phyloP scores from a whole-genome alignment of 1,139 yeast genomes.

The Candida mesenterica region DNA sequence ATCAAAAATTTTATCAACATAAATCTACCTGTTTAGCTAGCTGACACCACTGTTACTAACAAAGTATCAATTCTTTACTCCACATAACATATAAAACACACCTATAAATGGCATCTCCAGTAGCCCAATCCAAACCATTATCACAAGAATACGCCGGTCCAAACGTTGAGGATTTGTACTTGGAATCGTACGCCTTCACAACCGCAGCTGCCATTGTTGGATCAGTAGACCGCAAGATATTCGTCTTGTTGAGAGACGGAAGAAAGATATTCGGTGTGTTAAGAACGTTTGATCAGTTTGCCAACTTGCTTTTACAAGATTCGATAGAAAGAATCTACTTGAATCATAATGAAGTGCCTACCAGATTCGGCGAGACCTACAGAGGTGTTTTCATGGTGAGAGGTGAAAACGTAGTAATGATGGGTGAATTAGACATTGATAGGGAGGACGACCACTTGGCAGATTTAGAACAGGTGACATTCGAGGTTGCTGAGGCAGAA shows the following conservation, averaged over 20 bases:
- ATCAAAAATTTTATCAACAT: no score
- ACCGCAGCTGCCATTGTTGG: conserved; percentile 97
- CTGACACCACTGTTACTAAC: neutral
- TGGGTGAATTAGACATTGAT: conserved; percentile 93
- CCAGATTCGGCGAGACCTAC: conserved; percentile 67
- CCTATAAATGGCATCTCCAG: neutral
- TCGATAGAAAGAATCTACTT: conserved; percentile 83
- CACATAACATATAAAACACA: no score
- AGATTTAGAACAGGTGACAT: conserved; percentile 56
- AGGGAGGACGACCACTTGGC: conserved; percentile 72
- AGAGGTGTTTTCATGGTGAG: conserved; percentile 87
- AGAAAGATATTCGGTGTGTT: conserved; percentile 84
- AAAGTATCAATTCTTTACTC: neutral
- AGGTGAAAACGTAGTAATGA: conserved; percentile 95
- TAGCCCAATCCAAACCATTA: neutral
- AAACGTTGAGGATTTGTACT: conserved; percentile 51
- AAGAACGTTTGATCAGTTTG: conserved; percentile 94
- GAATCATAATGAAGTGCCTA: conserved; percentile 28
- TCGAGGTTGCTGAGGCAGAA: conserved; percentile 54
- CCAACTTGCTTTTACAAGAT: conserved; percentile 90
- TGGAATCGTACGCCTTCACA: conserved; percentile 81
- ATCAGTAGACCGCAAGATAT: conserved; percentile 84
- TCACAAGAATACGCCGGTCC: conserved; percentile 24
- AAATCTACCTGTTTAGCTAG: no score
- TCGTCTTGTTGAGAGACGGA: conserved; percentile 88